Base-by-base conservation (phyloP, 2,329 filamentous ascomycete species). In the Dactylellina leptospora region DNA sequence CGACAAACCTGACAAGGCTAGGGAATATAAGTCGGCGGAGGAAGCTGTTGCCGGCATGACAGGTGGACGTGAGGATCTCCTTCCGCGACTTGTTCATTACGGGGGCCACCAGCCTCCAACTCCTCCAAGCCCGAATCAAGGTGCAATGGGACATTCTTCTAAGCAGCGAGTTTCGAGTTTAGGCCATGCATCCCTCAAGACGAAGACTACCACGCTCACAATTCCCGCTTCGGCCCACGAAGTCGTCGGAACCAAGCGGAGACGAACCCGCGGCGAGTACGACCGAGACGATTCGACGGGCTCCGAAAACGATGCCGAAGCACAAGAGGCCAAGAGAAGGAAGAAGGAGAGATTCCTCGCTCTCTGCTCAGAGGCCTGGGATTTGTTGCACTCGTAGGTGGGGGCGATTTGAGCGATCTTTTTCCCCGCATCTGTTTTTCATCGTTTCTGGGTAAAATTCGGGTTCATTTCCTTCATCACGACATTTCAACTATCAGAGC, bases 21-120 rank as follows among this genome's bases (percentile, higher is more conserved):
- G 93, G 64, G 95, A 97, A 78, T 97, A 96, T 81, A 90, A 92
- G 77, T 97, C 93, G 2, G 95, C 95, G 10, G 95, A 99, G 79
- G 95, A 99, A 79, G 95, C 92, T 1, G 93, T 97, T 71, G 90
- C 91, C 66, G 91, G 95, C 74, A 81, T 99, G 74, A 89, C 93
- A 3, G 93, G 92, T 54, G 95, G 95, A n/a, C 87, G 95, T 64
- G 90, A 96, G 64, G 95, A 99, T 69, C 84, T 97, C 11, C 84
- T 97, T 54, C 95, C 95, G 20, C 95, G 93, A 80, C 87, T 97
- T 64, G 91, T 99, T 11, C 95, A 97, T 81, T 99, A 99, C 79
- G 92, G 90, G 38, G 92, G 92, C 48, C 92, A 96, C 78, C 93
- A 96, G 79, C 93, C 93, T 40, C 93, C 93, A 2, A 96, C 93